phyloP scores from a whole-genome alignment of 345 rosid species.

The Theobroma cacao region DNA sequence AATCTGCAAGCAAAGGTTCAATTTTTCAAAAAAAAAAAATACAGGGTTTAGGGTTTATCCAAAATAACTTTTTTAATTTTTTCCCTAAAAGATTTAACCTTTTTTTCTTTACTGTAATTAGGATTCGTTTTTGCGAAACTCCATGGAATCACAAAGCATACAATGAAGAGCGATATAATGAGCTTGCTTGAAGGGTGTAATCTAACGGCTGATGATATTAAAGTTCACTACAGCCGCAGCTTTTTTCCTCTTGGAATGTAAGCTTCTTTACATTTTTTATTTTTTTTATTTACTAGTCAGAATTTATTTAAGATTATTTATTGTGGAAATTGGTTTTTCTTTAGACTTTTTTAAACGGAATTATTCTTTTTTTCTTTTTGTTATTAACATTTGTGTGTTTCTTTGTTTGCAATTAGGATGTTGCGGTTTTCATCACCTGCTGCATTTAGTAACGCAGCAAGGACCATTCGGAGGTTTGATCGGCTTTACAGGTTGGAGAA shows the following conservation, averaged over 20 bases:
- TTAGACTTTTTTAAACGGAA: not conserved
- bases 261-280: slow-evolving; percentile 18
- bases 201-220: slow-evolving; percentile 56
- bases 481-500: slow-evolving; percentile 53
- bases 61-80: not conserved
- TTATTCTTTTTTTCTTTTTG: not conserved
- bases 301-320: not conserved
- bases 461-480: slow-evolving; percentile 41
- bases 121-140: slow-evolving; percentile 50
- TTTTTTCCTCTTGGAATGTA: slow-evolving; percentile 43
- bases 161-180: slow-evolving; percentile 64
- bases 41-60: slow-evolving; percentile 21
- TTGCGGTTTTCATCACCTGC: slow-evolving; percentile 48
- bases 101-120: slow-evolving; percentile 9
- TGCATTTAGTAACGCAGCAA: slow-evolving; percentile 40
- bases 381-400: not conserved
- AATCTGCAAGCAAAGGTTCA: slow-evolving; percentile 22
- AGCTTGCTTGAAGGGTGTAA: slow-evolving; percentile 56
- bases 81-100: too few relatives aligned
- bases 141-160: slow-evolving; percentile 36
- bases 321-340: not conserved
- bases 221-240: slow-evolving; percentile 43
- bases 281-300: not conserved
- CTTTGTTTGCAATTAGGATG: slow-evolving; percentile 40
- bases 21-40: too few relatives aligned